Conservation (phyloP, 768 basidiomycete species). For the Leccinum boreale region DNA sequence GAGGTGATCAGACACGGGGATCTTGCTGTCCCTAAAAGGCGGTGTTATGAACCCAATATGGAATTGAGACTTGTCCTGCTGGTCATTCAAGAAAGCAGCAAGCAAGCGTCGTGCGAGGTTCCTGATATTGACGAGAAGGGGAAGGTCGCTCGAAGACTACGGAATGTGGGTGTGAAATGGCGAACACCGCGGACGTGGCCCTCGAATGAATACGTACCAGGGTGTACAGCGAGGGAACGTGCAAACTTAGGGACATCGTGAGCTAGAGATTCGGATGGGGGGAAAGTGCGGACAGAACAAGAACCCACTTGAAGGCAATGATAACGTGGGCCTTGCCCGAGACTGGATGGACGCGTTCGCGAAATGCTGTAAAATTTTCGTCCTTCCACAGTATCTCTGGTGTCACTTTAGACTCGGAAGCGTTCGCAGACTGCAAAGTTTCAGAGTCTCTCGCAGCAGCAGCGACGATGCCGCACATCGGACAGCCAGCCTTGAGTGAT, state of each 20-base stretch:
- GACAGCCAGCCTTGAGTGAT: slow-evolving; percentile 61
- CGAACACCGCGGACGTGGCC: slow-evolving; percentile 24
- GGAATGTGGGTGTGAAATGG: slow-evolving; percentile 44
- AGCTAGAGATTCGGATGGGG: slow-evolving; percentile 1
- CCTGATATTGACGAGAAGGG: background rate
- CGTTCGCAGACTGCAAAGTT: slow-evolving; percentile 27
- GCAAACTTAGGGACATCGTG: slow-evolving; percentile 46
- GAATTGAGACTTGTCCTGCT: background rate
- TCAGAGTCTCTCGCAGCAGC: slow-evolving; percentile 32
- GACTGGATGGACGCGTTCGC: background rate
- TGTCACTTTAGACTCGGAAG: slow-evolving; percentile 35
- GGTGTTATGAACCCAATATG: slow-evolving; percentile 66
- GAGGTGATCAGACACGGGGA: slow-evolving; percentile 76
- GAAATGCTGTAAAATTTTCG: slow-evolving; percentile 35
- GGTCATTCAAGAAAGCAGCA: background rate
- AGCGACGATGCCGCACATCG: slow-evolving; percentile 72
- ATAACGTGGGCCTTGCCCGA: slow-evolving; percentile 73
- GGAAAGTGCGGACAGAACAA: background rate
- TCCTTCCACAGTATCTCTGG: slow-evolving; percentile 73
- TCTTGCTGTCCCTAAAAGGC: slow-evolving; percentile 73
- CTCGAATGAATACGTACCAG: slow-evolving; percentile 38
- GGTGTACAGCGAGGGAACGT: slow-evolving; percentile 74
- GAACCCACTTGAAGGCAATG: slow-evolving; percentile 70
- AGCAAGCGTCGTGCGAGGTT: background rate
- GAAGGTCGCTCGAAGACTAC: background rate